Conservation (phyloP, 305 asterid genomes). For the Fraxinus albicans region DNA sequence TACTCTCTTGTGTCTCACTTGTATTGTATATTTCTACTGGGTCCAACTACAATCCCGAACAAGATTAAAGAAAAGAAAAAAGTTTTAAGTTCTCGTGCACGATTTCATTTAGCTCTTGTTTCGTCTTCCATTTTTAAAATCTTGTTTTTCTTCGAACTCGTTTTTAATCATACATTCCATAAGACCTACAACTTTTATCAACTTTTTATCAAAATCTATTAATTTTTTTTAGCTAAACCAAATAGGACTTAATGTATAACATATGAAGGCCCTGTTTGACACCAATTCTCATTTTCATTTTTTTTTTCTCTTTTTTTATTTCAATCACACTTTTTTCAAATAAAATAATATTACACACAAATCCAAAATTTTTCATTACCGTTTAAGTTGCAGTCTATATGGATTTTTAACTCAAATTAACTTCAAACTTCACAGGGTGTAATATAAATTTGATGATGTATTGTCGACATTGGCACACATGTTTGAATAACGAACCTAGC, state of each 20-base stretch:
- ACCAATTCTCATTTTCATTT: too few species aligned
- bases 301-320: too few species aligned
- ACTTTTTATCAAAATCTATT: too few species aligned
- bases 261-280: too few species aligned
- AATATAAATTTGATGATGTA: not conserved
- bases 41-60: not conserved
- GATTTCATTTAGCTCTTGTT: not conserved
- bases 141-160: not conserved
- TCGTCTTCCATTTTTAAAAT: not conserved
- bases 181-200: too few species aligned
- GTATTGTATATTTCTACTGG: not conserved
- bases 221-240: too few species aligned
- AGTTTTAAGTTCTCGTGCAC: not conserved
- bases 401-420: too few species aligned
- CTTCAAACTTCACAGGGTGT: not conserved
- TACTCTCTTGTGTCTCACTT: slow-evolving; percentile 23
- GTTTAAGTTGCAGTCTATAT: not conserved
- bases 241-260: too few species aligned
- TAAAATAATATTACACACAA: too few species aligned
- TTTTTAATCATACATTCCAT: not conserved
- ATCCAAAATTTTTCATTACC: not conserved
- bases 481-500: not conserved
- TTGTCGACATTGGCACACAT: not conserved
- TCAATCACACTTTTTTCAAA: too few species aligned
- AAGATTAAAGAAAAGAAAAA: not conserved